These are phyloP conservation scores for Mycosphaerella arachidis DNA, from an alignment of 2,329 filamentous ascomycete genomes.

Conservation along the genomic window DNA sequence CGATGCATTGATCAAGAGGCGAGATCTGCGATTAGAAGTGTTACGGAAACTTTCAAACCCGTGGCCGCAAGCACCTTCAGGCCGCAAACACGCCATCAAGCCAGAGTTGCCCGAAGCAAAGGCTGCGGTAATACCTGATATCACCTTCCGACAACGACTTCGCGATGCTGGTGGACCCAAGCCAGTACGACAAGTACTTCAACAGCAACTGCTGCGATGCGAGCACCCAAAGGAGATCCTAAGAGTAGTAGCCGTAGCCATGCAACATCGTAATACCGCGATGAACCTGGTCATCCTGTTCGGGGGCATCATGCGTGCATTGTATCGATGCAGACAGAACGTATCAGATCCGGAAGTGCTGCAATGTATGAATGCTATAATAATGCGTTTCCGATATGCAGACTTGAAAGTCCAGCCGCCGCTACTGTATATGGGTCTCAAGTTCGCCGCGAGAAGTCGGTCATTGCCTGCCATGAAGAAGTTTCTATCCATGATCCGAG, in stretches of 20 bases:
- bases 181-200: conserved; percentile 22
- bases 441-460: conserved; percentile 33
- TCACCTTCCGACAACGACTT: conserved; percentile 24
- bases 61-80: conserved; percentile 15
- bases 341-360: conserved; percentile 30
- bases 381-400: conserved; percentile 26
- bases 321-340: conserved; percentile 31
- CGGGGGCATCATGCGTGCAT: conserved; percentile 29
- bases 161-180: conserved; percentile 18
- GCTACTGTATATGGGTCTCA: conserved; percentile 28
- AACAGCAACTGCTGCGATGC: conserved; percentile 29
- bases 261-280: conserved; percentile 21
- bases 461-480: conserved; percentile 30
- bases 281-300: conserved; percentile 22
- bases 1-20: conserved; percentile 21
- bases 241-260: conserved; percentile 29
- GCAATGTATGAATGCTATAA: conserved; percentile 24
- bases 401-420: conserved; percentile 20
- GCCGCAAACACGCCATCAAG: conserved; percentile 3
- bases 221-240: conserved; percentile 28
- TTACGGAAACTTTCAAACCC: conserved; percentile 27
- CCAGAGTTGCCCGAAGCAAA: conserved; percentile 14
- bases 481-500: conserved; percentile 25
- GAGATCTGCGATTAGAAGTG: conserved; percentile 20
- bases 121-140: conserved; percentile 22